Percentiles rank a stretch among this genome's conserved stretches.
Evolutionary conservation across 108 stramenopile genomes (phyloP).

Genomic region (Halocafeteria seosinensis): DNA sequence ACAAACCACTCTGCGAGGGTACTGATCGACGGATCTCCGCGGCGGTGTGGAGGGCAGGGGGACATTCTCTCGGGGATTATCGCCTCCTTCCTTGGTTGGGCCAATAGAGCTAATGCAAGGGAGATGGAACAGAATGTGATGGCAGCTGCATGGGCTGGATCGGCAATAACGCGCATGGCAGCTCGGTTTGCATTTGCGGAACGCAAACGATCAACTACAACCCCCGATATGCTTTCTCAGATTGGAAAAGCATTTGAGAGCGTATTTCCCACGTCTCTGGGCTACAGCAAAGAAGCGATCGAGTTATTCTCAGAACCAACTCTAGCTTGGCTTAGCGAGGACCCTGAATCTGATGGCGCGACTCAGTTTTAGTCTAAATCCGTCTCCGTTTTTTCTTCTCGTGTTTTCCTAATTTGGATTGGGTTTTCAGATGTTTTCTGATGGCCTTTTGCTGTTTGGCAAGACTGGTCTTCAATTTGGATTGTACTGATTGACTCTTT

Average conservation of each 20-base stretch:
- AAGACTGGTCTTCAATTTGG: constrained; percentile 2
- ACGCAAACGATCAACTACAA: not conserved
- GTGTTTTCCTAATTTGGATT: not conserved
- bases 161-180: not conserved
- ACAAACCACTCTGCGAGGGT: too few relatives aligned
- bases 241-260: not conserved
- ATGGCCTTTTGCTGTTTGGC: constrained; percentile 7
- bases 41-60: constrained; percentile 88
- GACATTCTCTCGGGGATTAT: constrained; percentile 71
- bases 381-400: not conserved
- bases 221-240: not conserved
- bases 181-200: not conserved
- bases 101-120: constrained; percentile 10
- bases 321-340: too few relatives aligned
- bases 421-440: not conserved
- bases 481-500: constrained; percentile 3
- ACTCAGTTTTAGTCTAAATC: not conserved
- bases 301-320: too few relatives aligned
- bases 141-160: not conserved
- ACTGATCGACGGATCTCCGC: constrained; percentile 15
- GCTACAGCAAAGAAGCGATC: too few relatives aligned
- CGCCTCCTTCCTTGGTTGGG: constrained; percentile 57
- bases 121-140: not conserved
- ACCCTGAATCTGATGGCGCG: not conserved
- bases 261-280: too few relatives aligned